Evolutionary conservation across 73 alveolate species (phyloP).

Genomic region (Effrenium voratum): DNA sequence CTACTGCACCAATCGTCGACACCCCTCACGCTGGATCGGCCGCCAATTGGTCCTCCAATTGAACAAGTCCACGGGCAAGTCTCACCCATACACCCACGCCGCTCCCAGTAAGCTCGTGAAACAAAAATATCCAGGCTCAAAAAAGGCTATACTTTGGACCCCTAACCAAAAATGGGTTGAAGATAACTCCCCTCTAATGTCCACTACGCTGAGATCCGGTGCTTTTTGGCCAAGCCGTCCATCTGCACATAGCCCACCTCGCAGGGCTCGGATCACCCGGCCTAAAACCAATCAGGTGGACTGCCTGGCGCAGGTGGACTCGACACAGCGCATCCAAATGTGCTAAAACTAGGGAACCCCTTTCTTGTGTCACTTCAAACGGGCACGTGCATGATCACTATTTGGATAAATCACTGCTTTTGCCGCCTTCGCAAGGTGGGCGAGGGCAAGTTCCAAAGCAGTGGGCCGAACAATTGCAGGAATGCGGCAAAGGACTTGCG

Average conservation of each 20-base stretch:
- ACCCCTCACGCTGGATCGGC: too few relatives aligned
- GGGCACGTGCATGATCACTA: neutral
- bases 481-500: neutral
- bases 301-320: neutral
- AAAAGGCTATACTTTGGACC: too few relatives aligned
- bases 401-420: neutral
- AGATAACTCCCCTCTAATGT: too few relatives aligned
- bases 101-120: neutral
- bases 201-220: too few relatives aligned
- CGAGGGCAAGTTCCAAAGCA: too few relatives aligned
- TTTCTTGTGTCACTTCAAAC: neutral
- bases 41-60: too few relatives aligned
- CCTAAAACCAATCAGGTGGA: neutral
- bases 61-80: neutral
- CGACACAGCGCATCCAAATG: neutral
- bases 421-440: too few relatives aligned
- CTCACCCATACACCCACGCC: neutral
- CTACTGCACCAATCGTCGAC: too few relatives aligned
- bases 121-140: too few relatives aligned
- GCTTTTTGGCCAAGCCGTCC: slow-evolving; percentile 98
- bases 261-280: neutral
- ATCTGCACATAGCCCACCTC: slow-evolving; percentile 97
- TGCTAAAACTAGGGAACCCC: neutral
- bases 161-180: too few relatives aligned
- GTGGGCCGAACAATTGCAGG: neutral